Base-by-base conservation (phyloP, 352 stramenopile genomes). In the Phytophthora meadii region DNA sequence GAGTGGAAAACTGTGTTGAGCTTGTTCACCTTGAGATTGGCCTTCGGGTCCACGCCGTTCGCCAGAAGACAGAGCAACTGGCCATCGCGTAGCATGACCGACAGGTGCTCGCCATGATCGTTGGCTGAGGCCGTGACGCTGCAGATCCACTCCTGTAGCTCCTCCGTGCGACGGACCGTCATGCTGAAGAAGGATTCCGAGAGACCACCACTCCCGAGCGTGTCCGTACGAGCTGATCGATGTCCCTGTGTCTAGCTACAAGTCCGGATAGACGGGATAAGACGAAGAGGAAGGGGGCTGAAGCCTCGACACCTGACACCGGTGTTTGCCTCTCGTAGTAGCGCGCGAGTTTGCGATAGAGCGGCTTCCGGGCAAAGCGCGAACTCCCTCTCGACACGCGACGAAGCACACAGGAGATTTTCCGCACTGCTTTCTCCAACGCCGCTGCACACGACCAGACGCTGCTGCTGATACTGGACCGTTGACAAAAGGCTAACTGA, bases 1-100 rank as follows among this genome's bases (percentile, higher is more conserved):
- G 85, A 88, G 67, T 96, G 88, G 74, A 95, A 96, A 39, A 92
- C 83, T 39, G 88, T 96, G 68, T 90, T 94, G 59, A 96, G 83
- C 58, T 91, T 92, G 72, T 95, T 96, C 55, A 94, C 73, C 58
- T 91, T 93, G 65, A 95, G 70, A 52, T 84, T 85, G 19, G 88
- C 87, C 27, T 17, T 48, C 25, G 87, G 79, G 62, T 96, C 88
- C 58, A 96, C 76, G 34, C 84, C 77, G 62, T 96, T 96, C 19
- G 87, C 88, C 34, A 96, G 76, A 37, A 90, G 71, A 72, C 88
- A 96, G 37, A 96, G 81, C 47, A 95, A 76, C 65, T 96, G 88
- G 17, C 88, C 88, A 65, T 96, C 82, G 61, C 93, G 85, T 30
- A 96, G 74, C 72, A 93, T 80, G 15, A 88, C 75, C 34, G 82